Evolutionary conservation across 1,284 basidiomycete genomes (phyloP), one percentile per base, ranked within the genome.

Genomic region (Meira nashicola): DNA sequence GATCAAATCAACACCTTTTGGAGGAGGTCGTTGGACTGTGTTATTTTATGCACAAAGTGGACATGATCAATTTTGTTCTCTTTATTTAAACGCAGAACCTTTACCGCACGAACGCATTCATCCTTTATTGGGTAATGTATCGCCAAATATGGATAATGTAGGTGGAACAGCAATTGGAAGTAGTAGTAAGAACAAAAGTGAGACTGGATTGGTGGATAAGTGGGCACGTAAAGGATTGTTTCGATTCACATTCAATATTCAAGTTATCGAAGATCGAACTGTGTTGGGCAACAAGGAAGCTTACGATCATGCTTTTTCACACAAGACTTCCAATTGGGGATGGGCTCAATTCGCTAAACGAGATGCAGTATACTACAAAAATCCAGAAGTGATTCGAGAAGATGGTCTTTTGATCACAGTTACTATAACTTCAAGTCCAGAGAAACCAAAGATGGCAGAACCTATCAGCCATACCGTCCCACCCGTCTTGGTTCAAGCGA

Each of bases 201-300:
- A 57, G 19, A 39, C 21, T 15, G 46, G 17, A 17, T 23, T 48
- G 12, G 84, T 88, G 63, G 83, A 83, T 64, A 86, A 83, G 79
- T 92, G 90, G 90, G 79, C 84, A 14, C 84, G 90, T n/a, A 87
- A 89, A 62, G 90, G 90, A 1, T 79, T 87, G 19, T 92, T 86
- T 80, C 88, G 86, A 72, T 92, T 92, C 77, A 86, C 84, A 62
- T 91, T 92, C 73, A 89, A 90, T 74, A 82, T 92, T 52, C 59
- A 68, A 39, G 60, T 65, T 1, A 55, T 70, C 40, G 67, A 84
- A 84, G 74, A 86, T 84, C 86, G 86, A 65, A 59, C 80, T 55
- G 54, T 58, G 2, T 57, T 67, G 15, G 65, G 58, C n/a, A 65
- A 59, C 44, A 57, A 64, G 43, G 90, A 92, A 73, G 90, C 90